Evolutionary conservation across 2,329 filamentous ascomycete genomes (phyloP), one percentile per base, ranked within the genome.

Genomic region (Blastomyces emzantsi): DNA sequence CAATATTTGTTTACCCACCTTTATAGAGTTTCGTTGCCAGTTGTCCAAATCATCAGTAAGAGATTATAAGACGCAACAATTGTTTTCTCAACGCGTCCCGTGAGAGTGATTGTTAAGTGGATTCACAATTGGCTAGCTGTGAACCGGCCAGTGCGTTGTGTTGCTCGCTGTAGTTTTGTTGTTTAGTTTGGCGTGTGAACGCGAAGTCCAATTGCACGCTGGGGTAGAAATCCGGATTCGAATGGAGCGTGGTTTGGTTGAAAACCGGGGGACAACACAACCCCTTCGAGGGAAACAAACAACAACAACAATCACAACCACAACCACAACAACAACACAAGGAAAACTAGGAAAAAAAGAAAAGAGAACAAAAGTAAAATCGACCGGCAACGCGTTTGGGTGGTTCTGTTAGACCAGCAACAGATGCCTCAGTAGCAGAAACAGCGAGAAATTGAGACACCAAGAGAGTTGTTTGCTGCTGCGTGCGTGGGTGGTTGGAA

Each of bases 341-440:
- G 3, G 7, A 28, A 47, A 47, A 17, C 17, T 6, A 60, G 47
- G 47, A 1, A 19, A 2, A 25, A 28, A 33, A 47, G 36, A 30
- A n/a, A 60, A n/a, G 33, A 33, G 5, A 60, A 47, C 7, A 60
- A 19, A 33, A 25, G 45, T n/a, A 43, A 19, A 36, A 58, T 58
- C 57, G 57, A 33, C 57, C 28, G 47, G 57, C 57, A 60, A 49
- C 57, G 41, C 39, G 41, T 47, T 25, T 47, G 17, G n/a, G 22
- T 45, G 39, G 22, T 59, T 59, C 56, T 59, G 56, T 43, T 59
- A 25, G 39, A 59, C 56, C 56, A 43, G 36, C 39, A 59, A 59
- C 56, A 59, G 56, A 59, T 33, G 22, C 41, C 28, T 47, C 43
- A 30, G 57, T 25, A 47, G 30, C 39, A 28, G 49, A 28, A 17